These are phyloP conservation scores for Lablab purpureus DNA, from an alignment of 306 rosid species.

Conservation along the genomic window DNA sequence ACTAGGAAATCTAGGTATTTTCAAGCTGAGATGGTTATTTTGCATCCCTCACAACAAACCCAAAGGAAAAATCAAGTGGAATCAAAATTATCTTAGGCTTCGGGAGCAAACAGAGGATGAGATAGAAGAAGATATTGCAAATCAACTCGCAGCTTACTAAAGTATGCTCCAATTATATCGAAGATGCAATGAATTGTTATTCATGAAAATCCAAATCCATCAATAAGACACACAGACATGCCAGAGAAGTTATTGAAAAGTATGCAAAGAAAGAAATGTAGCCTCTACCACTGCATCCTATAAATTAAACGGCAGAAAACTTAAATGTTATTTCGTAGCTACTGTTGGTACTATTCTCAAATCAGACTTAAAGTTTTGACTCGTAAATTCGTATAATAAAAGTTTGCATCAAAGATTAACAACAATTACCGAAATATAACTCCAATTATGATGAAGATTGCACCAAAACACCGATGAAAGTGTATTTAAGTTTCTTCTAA, in stretches of 20 bases:
- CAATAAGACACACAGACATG: slow-evolving; percentile 1
- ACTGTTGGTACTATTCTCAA: background rate
- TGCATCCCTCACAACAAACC: slow-evolving; percentile 8
- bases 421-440: background rate
- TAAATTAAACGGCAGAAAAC: background rate
- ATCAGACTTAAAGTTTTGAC: background rate
- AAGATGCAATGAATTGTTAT: slow-evolving; percentile 1
- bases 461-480: background rate
- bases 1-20: background rate
- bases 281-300: background rate
- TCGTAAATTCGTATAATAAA: background rate
- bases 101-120: background rate
- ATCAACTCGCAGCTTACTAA: background rate
- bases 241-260: slow-evolving; percentile 10
- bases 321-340: background rate
- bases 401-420: background rate
- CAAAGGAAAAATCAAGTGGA: slow-evolving; percentile 4
- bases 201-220: slow-evolving; percentile 9
- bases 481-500: background rate
- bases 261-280: background rate
- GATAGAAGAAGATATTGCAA: background rate
- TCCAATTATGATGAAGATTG: background rate
- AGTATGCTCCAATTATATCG: background rate
- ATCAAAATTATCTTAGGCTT: slow-evolving; percentile 5
- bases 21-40: background rate